Conservation (phyloP, 2,329 filamentous ascomycete species). For the Aspergillus unguis region DNA sequence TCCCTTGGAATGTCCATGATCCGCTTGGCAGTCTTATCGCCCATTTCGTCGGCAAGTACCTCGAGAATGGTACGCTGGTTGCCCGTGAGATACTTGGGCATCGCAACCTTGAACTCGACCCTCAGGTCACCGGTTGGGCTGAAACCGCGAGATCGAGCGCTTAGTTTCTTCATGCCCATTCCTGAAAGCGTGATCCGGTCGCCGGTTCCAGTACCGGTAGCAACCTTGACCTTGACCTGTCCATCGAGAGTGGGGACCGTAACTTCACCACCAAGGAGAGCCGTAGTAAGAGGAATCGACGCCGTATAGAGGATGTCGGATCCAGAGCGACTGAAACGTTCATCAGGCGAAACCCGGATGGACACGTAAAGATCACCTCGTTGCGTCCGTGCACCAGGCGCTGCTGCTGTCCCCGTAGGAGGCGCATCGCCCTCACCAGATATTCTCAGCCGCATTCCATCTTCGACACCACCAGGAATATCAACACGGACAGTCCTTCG, state of each 20-base stretch:
- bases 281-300: conserved; percentile 85
- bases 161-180: conserved; percentile 89
- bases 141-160: conserved; percentile 56
- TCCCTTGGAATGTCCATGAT: conserved; percentile 75
- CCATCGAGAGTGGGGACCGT: conserved; percentile 86
- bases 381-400: conserved; percentile 61
- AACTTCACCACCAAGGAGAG: conserved; percentile 85
- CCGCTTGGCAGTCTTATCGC: conserved; percentile 83
- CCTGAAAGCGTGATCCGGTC: conserved; percentile 85
- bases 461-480: conserved; percentile 92
- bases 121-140: conserved; percentile 71
- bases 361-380: conserved; percentile 89
- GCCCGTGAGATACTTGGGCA: conserved; percentile 89
- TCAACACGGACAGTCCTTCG: conserved; percentile 81
- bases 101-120: conserved; percentile 90
- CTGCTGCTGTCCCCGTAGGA: conserved; percentile 65
- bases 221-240: conserved; percentile 84
- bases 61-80: conserved; percentile 93
- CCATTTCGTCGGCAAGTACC: conserved; percentile 95
- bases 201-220: conserved; percentile 86
- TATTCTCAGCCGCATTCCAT: conserved; percentile 88
- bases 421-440: conserved; percentile 85
- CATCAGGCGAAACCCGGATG: conserved; percentile 82
- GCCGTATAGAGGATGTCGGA: conserved; percentile 92
- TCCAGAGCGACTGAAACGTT: conserved; percentile 82